These are phyloP conservation scores for Nothophaeocryptopus gaeumannii DNA, from an alignment of 2,329 filamentous ascomycete genomes.

Conservation along the genomic window DNA sequence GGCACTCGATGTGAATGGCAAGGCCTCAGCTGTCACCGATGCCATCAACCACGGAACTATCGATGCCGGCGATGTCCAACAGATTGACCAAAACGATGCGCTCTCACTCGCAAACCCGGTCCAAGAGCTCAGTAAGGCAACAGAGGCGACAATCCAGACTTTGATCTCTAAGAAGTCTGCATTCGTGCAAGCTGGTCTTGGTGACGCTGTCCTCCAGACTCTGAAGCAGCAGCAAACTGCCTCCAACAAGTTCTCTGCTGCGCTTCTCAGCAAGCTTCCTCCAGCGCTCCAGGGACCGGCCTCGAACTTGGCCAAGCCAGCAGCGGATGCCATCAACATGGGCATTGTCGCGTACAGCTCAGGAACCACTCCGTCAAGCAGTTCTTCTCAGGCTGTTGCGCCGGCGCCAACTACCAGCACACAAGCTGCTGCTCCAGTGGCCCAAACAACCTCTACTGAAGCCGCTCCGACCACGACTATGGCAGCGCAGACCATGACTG, in stretches of 20 bases:
- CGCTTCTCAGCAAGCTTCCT: slow-evolving; percentile 13
- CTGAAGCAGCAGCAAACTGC: slow-evolving; percentile 10
- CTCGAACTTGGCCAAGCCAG: slow-evolving; percentile 10
- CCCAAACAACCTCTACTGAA: neutral
- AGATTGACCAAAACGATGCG: slow-evolving; percentile 12
- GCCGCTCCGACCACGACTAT: neutral
- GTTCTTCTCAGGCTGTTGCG: too few species aligned
- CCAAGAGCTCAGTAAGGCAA: slow-evolving; percentile 8
- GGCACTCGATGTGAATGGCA: slow-evolving; percentile 7
- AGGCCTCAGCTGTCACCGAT: slow-evolving; percentile 7
- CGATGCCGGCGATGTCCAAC: slow-evolving; percentile 11
- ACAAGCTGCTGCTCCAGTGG: neutral
- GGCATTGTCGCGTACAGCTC: slow-evolving; percentile 9
- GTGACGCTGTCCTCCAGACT: slow-evolving; percentile 11
- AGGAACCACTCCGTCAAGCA: too few species aligned
- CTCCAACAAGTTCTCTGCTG: slow-evolving; percentile 12
- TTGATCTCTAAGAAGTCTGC: slow-evolving; percentile 12
- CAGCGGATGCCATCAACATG: slow-evolving; percentile 9
- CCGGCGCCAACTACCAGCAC: neutral
- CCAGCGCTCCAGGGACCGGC: slow-evolving; percentile 9
- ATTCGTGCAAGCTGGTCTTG: slow-evolving; percentile 4
- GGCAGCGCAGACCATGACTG: neutral
- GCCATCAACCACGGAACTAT: slow-evolving; percentile 14
- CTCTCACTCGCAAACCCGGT: slow-evolving; percentile 11
- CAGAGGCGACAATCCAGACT: slow-evolving; percentile 9